Conservation (phyloP, 306 rosid genomes). For the Cucumis cinereus region DNA sequence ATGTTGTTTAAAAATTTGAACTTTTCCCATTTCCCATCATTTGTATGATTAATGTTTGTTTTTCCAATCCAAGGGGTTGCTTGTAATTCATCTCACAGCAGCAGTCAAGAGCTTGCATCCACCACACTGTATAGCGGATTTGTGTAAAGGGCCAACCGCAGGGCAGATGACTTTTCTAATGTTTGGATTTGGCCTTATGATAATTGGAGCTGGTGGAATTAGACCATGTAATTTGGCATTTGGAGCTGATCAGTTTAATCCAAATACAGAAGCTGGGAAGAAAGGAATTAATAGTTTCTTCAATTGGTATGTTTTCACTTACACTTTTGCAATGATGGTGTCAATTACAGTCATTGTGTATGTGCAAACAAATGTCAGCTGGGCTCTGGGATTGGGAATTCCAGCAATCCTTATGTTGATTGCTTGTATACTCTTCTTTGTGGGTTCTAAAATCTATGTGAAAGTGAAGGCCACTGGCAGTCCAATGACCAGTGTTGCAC, state of each 20-base stretch:
- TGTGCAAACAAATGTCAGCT: constrained; percentile 63
- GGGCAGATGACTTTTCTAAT: constrained; percentile 58
- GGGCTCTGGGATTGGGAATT: constrained; percentile 66
- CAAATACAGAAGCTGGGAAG: constrained; percentile 62
- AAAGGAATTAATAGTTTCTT: constrained; percentile 74
- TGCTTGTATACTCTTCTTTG: constrained; percentile 42
- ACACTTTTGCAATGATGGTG: constrained; percentile 57
- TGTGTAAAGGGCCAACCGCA: constrained; percentile 48
- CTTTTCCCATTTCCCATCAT: background rate
- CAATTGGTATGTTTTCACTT: constrained; percentile 80
- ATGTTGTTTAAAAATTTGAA: too few species aligned
- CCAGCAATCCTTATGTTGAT: constrained; percentile 67
- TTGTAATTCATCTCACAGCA: constrained; percentile 62
- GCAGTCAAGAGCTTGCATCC: constrained; percentile 61
- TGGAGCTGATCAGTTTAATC: constrained; percentile 86
- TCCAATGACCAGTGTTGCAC: constrained; percentile 64
- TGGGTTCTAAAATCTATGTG: constrained; percentile 60
- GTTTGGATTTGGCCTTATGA: constrained; percentile 37
- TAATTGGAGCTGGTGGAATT: constrained; percentile 66
- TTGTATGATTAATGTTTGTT: background rate
- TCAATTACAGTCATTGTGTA: constrained; percentile 56
- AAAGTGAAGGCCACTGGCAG: constrained; percentile 69
- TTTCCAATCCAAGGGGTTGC: constrained; percentile 41
- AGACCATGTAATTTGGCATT: constrained; percentile 85
- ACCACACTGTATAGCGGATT: constrained; percentile 34